A percentile compares a stretch with the other conserved stretches of the same genome.
These are phyloP conservation scores for Yarrowia sp. DNA, from an alignment of 805 yeast genomes.

Conservation along the genomic window DNA sequence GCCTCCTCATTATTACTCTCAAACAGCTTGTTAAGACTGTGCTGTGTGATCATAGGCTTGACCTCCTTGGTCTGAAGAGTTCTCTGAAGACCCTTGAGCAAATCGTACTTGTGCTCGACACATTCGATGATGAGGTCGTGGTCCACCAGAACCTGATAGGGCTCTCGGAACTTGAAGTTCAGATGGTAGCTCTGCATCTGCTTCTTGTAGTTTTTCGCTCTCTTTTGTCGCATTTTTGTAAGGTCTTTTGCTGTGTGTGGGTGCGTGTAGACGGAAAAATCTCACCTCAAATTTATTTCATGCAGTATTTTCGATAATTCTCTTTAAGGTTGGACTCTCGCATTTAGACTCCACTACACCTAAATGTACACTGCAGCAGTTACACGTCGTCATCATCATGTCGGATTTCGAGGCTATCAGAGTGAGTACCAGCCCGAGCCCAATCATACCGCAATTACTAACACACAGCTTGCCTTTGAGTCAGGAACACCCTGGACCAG, in stretches of 20 bases:
- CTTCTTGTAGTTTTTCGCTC: slow-evolving; percentile 91
- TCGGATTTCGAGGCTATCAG: slow-evolving; percentile 24
- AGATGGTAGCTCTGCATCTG: slow-evolving; percentile 82
- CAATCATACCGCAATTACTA: background rate
- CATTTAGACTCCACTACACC: background rate
- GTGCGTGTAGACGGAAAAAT: background rate
- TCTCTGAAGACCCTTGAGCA: slow-evolving; percentile 73
- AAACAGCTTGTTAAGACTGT: slow-evolving; percentile 86
- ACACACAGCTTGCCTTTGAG: slow-evolving; percentile 22
- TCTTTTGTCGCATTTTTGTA: slow-evolving; percentile 79
- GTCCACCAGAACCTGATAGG: slow-evolving; percentile 87
- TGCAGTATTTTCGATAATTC: slow-evolving; percentile 22
- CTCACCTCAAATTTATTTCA: background rate
- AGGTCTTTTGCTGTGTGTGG: background rate
- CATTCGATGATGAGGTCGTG: slow-evolving; percentile 69
- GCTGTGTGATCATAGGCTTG: slow-evolving; percentile 87
- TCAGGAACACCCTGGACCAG: slow-evolving; percentile 17
- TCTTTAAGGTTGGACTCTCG: background rate
- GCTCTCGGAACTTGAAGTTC: slow-evolving; percentile 88
- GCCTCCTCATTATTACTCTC: slow-evolving; percentile 67
- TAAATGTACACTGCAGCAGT: slow-evolving; percentile 12
- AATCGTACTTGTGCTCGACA: slow-evolving; percentile 64
- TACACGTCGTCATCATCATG: slow-evolving; percentile 24
- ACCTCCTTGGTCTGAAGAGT: slow-evolving; percentile 68
- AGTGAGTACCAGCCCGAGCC: background rate